These are phyloP conservation scores for Umbellularia californica DNA, from an alignment of 164 flowering plant species.

Conservation along the genomic window DNA sequence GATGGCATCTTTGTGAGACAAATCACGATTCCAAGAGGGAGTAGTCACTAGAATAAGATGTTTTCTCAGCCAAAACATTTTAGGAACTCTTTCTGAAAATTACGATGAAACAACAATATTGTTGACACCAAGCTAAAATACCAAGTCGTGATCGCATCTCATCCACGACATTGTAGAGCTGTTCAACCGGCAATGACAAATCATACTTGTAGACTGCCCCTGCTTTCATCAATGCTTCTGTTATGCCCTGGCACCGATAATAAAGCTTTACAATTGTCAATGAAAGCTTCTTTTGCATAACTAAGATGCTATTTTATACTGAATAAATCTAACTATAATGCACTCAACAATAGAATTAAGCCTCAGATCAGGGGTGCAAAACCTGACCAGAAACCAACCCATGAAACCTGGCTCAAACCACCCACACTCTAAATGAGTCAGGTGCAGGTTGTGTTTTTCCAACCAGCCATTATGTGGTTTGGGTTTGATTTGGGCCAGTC, in stretches of 20 bases:
- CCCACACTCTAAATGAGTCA: too few species aligned
- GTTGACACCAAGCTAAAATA: conserved; percentile 17
- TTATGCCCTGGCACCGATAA: conserved; percentile 53
- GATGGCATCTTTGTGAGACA: neutral
- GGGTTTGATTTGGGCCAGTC: too few species aligned
- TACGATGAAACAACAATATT: neutral
- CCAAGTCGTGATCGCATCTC: conserved; percentile 84
- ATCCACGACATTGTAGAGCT: conserved; percentile 81
- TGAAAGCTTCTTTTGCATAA: neutral
- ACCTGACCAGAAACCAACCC: too few species aligned
- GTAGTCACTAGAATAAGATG: neutral
- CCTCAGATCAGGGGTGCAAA: too few species aligned
- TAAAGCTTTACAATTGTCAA: neutral
- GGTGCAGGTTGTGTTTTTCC: too few species aligned
- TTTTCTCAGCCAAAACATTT: neutral
- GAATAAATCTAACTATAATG: neutral
- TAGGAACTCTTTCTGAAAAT: neutral
- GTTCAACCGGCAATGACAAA: conserved; percentile 81
- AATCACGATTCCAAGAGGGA: neutral
- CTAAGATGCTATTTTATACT: neutral
- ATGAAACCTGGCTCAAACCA: too few species aligned
- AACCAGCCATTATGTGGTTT: too few species aligned
- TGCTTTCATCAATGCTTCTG: conserved; percentile 84
- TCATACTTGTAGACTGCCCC: conserved; percentile 97
- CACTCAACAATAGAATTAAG: too few species aligned